A percentile compares a stretch with the other conserved stretches of the same genome.
These are phyloP conservation scores for Alternaria conjuncta DNA, from an alignment of 2,329 filamentous ascomycete species.

Conservation along the genomic window DNA sequence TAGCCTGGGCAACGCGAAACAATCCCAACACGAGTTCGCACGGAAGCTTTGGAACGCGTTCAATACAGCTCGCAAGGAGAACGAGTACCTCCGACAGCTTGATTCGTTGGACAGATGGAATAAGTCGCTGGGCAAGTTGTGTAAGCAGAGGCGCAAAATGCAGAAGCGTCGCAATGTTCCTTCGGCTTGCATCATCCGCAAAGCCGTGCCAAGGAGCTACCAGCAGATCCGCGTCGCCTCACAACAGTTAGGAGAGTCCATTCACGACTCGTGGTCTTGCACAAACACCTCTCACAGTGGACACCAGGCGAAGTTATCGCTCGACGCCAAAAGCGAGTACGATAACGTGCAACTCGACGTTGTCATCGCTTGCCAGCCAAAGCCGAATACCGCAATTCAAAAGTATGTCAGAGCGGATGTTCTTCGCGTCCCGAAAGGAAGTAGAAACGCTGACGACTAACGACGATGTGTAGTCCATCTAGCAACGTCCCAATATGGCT, in stretches of 20 bases:
- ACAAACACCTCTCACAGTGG: conserved; percentile 16
- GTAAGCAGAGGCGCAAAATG: not conserved
- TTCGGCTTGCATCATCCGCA: conserved; percentile 4
- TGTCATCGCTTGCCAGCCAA: conserved; percentile 16
- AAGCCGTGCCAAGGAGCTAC: conserved; percentile 4
- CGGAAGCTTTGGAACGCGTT: conserved; percentile 3
- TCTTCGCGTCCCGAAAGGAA: not conserved
- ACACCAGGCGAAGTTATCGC: conserved; percentile 19
- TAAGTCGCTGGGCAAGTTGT: conserved; percentile 4
- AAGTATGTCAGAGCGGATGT: not conserved
- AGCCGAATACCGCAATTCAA: not conserved
- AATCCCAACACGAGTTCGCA: conserved; percentile 1
- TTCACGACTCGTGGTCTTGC: conserved; percentile 16
- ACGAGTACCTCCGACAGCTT: conserved; percentile 1
- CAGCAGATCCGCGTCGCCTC: conserved; percentile 7
- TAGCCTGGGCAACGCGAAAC: conserved; percentile 5
- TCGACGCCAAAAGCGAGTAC: conserved; percentile 7
- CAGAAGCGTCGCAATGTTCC: conserved; percentile 3
- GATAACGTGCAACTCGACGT: conserved; percentile 15
- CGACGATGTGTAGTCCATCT: not conserved
- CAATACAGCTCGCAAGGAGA: conserved; percentile 4
- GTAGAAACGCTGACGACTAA: not conserved
- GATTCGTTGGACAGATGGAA: conserved; percentile 16
- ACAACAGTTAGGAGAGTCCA: conserved; percentile 1
- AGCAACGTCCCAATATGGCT: conserved; percentile 15